Percentiles rank a stretch among this genome's conserved stretches.
These are phyloP conservation scores for Trametes hirsuta DNA, from an alignment of 1,284 basidiomycete genomes.

Conservation along the genomic window DNA sequence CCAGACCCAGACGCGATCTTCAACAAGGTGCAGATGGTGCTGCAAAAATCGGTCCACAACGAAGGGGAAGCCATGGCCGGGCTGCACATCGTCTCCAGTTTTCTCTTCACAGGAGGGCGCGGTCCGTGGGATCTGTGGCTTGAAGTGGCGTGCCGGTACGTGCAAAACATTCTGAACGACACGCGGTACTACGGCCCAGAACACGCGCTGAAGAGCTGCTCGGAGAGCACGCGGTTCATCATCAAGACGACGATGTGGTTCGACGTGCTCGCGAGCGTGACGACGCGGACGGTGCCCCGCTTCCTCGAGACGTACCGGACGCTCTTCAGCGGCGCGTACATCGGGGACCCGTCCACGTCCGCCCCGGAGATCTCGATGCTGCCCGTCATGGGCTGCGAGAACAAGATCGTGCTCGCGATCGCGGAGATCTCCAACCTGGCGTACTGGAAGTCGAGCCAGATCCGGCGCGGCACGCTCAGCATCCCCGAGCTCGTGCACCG, in stretches of 20 bases:
- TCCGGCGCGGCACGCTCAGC: conserved; percentile 48
- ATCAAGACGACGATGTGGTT: conserved; percentile 86
- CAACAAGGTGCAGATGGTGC: conserved; percentile 41
- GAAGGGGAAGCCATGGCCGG: conserved; percentile 78
- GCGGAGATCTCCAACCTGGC: conserved; percentile 73
- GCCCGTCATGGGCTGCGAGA: conserved; percentile 84
- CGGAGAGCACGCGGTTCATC: conserved; percentile 61
- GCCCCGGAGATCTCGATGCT: conserved; percentile 63
- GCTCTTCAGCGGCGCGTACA: conserved; percentile 54
- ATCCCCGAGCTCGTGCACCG: conserved; percentile 58
- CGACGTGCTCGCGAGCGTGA: conserved; percentile 78
- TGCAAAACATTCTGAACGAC: conserved; percentile 47
- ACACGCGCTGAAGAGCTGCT: conserved; percentile 50
- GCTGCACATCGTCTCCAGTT: conserved; percentile 70
- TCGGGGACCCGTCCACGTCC: conserved; percentile 33
- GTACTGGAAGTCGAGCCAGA: conserved; percentile 59
- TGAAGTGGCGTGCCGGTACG: conserved; percentile 56
- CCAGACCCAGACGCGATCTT: conserved; percentile 29
- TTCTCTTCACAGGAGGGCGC: conserved; percentile 73
- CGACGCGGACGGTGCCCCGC: conserved; percentile 57
- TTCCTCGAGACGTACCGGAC: conserved; percentile 60
- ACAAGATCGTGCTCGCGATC: conserved; percentile 74
- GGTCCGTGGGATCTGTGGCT: conserved; percentile 73
- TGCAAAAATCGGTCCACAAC: conserved; percentile 29
- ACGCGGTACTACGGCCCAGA: conserved; percentile 40